Percentiles rank a stretch among this genome's conserved stretches.
phyloP scores from a whole-genome alignment of 2,329 filamentous ascomycete species.

The Colletotrichum coccodes region DNA sequence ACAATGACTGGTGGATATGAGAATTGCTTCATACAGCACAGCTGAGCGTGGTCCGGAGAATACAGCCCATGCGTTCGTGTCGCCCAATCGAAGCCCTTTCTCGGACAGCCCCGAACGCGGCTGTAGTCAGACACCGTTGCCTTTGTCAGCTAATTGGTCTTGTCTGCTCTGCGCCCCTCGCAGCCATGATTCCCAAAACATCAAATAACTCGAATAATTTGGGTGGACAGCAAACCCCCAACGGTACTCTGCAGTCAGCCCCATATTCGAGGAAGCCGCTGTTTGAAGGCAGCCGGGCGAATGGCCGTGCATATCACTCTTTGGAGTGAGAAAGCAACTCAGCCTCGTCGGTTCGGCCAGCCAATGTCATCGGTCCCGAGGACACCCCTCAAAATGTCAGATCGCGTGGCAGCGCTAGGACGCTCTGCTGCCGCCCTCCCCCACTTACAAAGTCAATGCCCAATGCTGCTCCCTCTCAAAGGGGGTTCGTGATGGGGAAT shows the following conservation, averaged over 20 bases:
- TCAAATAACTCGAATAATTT: background rate
- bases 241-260: background rate
- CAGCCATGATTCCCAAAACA: background rate
- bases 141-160: background rate
- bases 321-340: conserved; percentile 2
- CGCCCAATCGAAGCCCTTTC: background rate
- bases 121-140: conserved; percentile 12
- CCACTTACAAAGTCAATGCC: background rate
- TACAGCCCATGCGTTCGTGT: background rate
- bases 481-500: conserved; percentile 16
- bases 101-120: background rate
- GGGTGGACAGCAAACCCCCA: background rate
- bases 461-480: conserved; percentile 8
- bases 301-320: conserved; percentile 11
- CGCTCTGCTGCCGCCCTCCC: conserved; percentile 16
- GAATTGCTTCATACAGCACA: background rate
- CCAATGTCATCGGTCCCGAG: conserved; percentile 25
- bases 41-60: conserved; percentile 3
- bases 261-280: conserved; percentile 7
- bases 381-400: background rate
- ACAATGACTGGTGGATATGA: background rate
- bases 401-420: conserved; percentile 22
- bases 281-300: background rate
- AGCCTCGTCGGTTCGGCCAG: conserved; percentile 10
- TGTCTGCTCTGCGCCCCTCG: background rate